phyloP scores from a whole-genome alignment of 2,329 filamentous ascomycete genomes.

The Botrytis medusae region DNA sequence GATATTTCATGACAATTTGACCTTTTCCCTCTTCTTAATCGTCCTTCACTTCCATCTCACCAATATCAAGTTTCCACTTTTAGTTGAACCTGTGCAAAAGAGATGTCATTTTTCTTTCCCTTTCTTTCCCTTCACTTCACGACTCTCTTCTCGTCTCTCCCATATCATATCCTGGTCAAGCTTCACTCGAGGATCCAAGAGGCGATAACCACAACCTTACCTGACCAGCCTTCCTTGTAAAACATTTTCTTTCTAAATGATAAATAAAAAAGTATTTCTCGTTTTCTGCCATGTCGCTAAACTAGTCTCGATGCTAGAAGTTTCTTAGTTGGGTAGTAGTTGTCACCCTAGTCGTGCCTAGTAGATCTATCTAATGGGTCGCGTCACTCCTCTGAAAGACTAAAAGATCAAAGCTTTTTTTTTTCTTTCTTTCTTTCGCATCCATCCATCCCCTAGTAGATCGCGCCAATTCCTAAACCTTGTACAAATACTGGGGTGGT shows the following conservation, averaged over 20 bases:
- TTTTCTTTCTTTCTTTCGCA: background rate
- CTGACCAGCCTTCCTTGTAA: background rate
- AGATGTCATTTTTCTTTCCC: background rate
- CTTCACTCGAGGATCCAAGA: constrained; percentile 17
- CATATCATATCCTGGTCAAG: background rate
- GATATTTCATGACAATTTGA: no score
- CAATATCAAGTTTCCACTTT: background rate
- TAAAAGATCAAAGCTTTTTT: background rate
- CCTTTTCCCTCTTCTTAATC: background rate
- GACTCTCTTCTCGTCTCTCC: background rate
- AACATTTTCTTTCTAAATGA: background rate
- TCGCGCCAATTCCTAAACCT: constrained; percentile 7
- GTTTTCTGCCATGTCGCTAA: background rate
- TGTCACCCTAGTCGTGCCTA: background rate
- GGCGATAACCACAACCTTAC: constrained; percentile 16
- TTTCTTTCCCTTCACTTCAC: background rate
- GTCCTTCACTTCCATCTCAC: background rate
- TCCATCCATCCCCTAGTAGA: background rate
- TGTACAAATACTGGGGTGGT: constrained; percentile 16
- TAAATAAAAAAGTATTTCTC: background rate
- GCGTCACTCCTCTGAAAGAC: background rate
- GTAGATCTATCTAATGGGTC: background rate
- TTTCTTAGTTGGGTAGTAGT: constrained; percentile 15
- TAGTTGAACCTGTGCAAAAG: background rate
- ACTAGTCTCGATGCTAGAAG: background rate